These are phyloP conservation scores for Aquilaria sinensis DNA, from an alignment of 345 rosid species.

Conservation along the genomic window DNA sequence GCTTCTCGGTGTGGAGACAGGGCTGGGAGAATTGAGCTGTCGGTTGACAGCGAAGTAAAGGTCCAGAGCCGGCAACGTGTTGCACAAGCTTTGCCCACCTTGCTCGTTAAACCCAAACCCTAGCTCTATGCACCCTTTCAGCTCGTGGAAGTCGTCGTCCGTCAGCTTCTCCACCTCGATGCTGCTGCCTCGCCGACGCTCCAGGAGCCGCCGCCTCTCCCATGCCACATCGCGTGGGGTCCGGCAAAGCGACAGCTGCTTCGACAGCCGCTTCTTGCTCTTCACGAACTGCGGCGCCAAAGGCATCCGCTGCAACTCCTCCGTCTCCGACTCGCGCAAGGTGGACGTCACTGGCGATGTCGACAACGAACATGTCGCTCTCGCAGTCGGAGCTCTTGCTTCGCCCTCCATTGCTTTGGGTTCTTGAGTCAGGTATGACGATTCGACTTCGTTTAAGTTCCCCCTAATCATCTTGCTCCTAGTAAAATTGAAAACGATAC, in stretches of 20 bases:
- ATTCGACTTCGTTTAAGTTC: background rate
- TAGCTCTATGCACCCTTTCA: slow-evolving; percentile 90
- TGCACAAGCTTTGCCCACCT: slow-evolving; percentile 59
- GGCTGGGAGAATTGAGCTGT: slow-evolving; percentile 53
- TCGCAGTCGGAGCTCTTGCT: background rate
- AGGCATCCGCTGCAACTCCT: slow-evolving; percentile 42
- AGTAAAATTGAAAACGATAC: background rate
- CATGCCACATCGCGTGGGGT: slow-evolving; percentile 68
- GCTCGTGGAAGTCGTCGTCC: slow-evolving; percentile 74
- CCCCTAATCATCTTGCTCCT: background rate
- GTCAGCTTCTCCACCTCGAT: slow-evolving; percentile 43
- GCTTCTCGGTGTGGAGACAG: slow-evolving; percentile 61
- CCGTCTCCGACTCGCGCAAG: slow-evolving; percentile 21
- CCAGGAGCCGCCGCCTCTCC: slow-evolving; percentile 82
- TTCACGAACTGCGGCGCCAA: slow-evolving; percentile 27
- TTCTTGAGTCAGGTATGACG: background rate
- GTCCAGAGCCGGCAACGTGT: slow-evolving; percentile 83
- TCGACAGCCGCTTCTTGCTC: slow-evolving; percentile 44
- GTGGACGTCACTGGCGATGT: slow-evolving; percentile 21
- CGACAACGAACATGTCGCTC: slow-evolving; percentile 2
- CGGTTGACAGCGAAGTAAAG: slow-evolving; percentile 89
- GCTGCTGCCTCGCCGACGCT: slow-evolving; percentile 21
- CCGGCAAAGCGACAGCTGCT: slow-evolving; percentile 83
- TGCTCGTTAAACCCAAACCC: slow-evolving; percentile 93
- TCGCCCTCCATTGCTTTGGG: slow-evolving; percentile 23